Conservation (phyloP, 2,329 filamentous ascomycete genomes). For the Metarhizium humberi region DNA sequence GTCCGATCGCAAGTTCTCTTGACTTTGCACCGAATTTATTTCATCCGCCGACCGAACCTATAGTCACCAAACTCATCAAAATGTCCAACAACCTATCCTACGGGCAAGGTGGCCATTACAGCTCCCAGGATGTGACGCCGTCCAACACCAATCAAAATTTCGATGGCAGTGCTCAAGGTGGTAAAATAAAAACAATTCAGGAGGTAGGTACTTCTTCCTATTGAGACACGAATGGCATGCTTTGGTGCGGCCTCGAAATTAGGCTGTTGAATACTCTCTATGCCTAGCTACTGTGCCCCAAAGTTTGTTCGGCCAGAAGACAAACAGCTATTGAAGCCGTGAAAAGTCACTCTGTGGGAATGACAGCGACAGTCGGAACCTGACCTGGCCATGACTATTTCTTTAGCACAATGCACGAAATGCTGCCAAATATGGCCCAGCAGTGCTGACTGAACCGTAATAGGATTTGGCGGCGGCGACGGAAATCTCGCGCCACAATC, state of each 20-base stretch:
- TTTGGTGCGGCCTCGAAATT: background rate
- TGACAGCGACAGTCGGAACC: no score
- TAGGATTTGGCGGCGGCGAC: no score
- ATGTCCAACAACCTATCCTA: slow-evolving; percentile 9
- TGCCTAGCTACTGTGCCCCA: no score
- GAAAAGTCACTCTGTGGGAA: no score
- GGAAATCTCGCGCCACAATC: no score
- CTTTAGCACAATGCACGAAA: no score
- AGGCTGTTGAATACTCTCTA: no score
- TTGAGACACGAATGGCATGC: background rate
- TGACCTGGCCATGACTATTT: no score
- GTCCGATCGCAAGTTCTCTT: background rate
- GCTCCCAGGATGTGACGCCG: slow-evolving; percentile 4
- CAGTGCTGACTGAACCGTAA: no score
- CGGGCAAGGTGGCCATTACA: slow-evolving; percentile 3
- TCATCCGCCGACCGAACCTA: slow-evolving; percentile 9
- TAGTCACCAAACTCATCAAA: background rate
- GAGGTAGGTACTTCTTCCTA: background rate
- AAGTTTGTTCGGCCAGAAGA: background rate
- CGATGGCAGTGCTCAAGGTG: background rate
- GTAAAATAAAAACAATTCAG: slow-evolving; percentile 5
- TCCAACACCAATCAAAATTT: background rate
- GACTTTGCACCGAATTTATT: slow-evolving; percentile 6
- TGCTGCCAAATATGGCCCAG: no score
- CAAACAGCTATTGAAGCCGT: no score